A percentile compares a stretch with the other conserved stretches of the same genome.
phyloP scores from a whole-genome alignment of 495 filamentous ascomycete genomes.

The Tuber magnatum region DNA sequence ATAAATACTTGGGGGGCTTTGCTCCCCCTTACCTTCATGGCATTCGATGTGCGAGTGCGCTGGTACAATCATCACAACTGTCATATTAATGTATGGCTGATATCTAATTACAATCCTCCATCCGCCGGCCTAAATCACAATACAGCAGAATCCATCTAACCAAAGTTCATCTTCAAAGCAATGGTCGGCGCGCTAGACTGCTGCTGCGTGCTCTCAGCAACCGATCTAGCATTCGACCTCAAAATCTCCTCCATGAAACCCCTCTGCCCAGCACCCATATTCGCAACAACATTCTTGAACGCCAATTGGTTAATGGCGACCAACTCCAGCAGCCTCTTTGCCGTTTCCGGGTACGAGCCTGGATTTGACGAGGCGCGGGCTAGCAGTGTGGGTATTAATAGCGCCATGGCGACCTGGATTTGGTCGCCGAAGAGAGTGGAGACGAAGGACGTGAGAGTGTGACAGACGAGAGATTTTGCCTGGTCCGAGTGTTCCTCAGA shows the following conservation, averaged over 20 bases:
- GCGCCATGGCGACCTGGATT: conserved; percentile 56
- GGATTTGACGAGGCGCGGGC: conserved; percentile 51
- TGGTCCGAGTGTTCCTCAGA: conserved; percentile 73
- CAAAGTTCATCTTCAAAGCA: conserved; percentile 89
- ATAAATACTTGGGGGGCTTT: background rate
- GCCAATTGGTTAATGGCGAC: conserved; percentile 62
- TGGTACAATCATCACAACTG: background rate
- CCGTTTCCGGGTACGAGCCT: conserved; percentile 57
- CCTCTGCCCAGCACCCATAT: conserved; percentile 64
- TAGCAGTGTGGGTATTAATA: conserved; percentile 75
- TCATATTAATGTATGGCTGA: background rate
- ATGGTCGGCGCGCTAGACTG: conserved; percentile 69
- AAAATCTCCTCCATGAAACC: conserved; percentile 77
- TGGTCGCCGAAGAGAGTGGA: conserved; percentile 49
- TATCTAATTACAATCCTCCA: background rate
- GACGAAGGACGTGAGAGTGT: conserved; percentile 65
- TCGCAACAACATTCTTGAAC: conserved; percentile 68
- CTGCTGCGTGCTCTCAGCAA: conserved; percentile 41
- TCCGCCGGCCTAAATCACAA: background rate
- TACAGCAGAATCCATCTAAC: background rate
- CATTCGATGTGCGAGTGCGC: background rate
- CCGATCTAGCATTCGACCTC: conserved; percentile 44
- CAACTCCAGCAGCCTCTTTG: conserved; percentile 67
- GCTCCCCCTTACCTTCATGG: background rate
- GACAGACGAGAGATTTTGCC: conserved; percentile 59